A percentile compares a stretch with the other conserved stretches of the same genome.
Evolutionary conservation across 768 basidiomycete genomes (phyloP).

Genomic region (Daedaleopsis nitida): DNA sequence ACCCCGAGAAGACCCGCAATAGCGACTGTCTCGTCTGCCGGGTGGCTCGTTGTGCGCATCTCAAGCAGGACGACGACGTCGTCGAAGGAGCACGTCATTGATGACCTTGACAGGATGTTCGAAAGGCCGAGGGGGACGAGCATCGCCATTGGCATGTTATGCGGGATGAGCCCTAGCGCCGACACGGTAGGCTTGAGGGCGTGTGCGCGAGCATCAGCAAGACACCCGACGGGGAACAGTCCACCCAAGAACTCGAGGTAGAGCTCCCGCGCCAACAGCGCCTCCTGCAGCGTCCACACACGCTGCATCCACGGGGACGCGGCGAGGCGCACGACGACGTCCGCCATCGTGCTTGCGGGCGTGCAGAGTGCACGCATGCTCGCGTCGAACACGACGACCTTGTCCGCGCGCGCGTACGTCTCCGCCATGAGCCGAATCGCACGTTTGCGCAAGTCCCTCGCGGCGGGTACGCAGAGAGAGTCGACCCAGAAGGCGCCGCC

Average conservation of each 20-base stretch:
- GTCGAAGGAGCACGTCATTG: not conserved
- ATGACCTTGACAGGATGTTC: not conserved
- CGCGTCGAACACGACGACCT: conserved; percentile 15
- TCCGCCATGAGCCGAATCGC: conserved; percentile 17
- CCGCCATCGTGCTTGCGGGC: not conserved
- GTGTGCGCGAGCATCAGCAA: not conserved
- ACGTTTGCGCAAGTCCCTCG: not conserved
- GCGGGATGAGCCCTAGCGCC: not conserved
- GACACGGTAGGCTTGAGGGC: no score
- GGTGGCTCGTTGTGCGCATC: conserved; percentile 2
- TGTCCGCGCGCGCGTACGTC: conserved; percentile 8
- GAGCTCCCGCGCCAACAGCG: conserved; percentile 5
- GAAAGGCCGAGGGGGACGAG: not conserved
- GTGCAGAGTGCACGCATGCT: conserved; percentile 8
- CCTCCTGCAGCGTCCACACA: conserved; percentile 16
- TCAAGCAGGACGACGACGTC: not conserved
- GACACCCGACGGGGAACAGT: not conserved
- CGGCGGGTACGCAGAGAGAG: conserved; percentile 5
- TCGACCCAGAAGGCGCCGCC: conserved; percentile 12
- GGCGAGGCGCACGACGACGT: conserved; percentile 3
- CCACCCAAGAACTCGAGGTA: conserved; percentile 7
- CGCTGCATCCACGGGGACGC: conserved; percentile 14
- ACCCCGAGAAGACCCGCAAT: conserved; percentile 4
- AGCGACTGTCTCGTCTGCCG: conserved; percentile 9
- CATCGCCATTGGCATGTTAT: not conserved